These are phyloP conservation scores for Drechslerella coelobrocha DNA, from an alignment of 2,329 filamentous ascomycete species.

Conservation along the genomic window DNA sequence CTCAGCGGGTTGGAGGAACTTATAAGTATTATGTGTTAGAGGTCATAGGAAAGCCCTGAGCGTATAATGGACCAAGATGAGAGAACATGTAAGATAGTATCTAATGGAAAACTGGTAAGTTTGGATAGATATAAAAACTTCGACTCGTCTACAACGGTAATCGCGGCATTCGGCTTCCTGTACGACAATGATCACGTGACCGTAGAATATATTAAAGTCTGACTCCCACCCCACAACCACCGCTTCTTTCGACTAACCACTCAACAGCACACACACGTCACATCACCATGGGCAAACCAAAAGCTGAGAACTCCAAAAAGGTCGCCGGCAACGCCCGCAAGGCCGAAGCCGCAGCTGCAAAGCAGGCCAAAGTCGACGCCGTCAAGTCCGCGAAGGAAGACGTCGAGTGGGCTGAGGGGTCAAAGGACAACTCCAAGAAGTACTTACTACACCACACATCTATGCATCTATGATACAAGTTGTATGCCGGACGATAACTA, in stretches of 20 bases:
- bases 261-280: slow-evolving; percentile 75
- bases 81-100: too few species aligned
- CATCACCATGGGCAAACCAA: slow-evolving; percentile 64
- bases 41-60: too few species aligned
- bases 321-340: slow-evolving; percentile 85
- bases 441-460: slow-evolving; percentile 60
- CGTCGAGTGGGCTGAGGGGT: slow-evolving; percentile 80
- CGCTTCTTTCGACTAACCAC: background rate
- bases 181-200: too few species aligned
- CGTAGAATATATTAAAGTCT: too few species aligned
- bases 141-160: too few species aligned
- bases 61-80: too few species aligned
- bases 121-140: too few species aligned
- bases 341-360: slow-evolving; percentile 72
- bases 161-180: too few species aligned
- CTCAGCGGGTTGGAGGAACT: too few species aligned
- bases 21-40: too few species aligned
- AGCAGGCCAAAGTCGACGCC: slow-evolving; percentile 56
- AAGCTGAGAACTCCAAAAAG: slow-evolving; percentile 76
- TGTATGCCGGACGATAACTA: background rate
- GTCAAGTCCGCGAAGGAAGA: slow-evolving; percentile 70
- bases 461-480: slow-evolving; percentile 8
- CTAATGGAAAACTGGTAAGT: too few species aligned
- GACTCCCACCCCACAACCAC: too few species aligned
- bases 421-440: slow-evolving; percentile 88